Base-by-base conservation (phyloP, 192 early-diverging fungal genomes). In the Chytriomyces hyalinus region DNA sequence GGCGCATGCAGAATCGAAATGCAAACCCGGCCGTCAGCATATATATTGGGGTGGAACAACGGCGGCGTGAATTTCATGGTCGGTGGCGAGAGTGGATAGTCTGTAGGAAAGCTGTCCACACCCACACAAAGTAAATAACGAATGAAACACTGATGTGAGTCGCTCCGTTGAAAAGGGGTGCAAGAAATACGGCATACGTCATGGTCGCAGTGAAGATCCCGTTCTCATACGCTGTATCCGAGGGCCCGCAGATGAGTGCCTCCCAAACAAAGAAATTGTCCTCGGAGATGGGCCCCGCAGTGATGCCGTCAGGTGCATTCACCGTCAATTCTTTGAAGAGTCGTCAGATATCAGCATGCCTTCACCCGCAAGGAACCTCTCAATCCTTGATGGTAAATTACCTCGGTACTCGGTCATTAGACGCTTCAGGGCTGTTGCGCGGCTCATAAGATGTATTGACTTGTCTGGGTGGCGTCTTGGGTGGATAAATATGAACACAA, bases 1-100 rank as follows among this genome's bases (percentile, higher is more conserved):
- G 97, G 97, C 43, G 97, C 90, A 82, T 99, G 97, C 44, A 99
- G 85, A 61, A 99, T 99, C 8, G 96, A 98, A 65, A 99, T 99
- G 82, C 97, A 99, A 10, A 99, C 97, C 4, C 92, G 91, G 66
- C 97, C 97, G 82, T 99, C 95, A 8, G 90, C 74, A 76, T 99
- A 99, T 43, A 99, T 94, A 67, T 81, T 83, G 8, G 96, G 96
- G 75, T 98, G 96, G 83, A 93, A 99, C 84, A 99, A 92, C 10
- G 92, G 92, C 75, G 94, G 93, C 1, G 95, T 97, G 80, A 99
- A 99, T 83, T 93, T 93, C 97, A 99, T 99, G 17, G 84, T 88
- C 10, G 97, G 97, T 20, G 97, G 97, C 47, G 90, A 92, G 43
- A 99, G 89, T 36, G 97, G 97, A 78, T 99, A 99, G 83, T 99